Evolutionary conservation across 495 filamentous ascomycete genomes (phyloP), one percentile per base, ranked within the genome.

Genomic region (Hypoxylon crocopeplum): DNA sequence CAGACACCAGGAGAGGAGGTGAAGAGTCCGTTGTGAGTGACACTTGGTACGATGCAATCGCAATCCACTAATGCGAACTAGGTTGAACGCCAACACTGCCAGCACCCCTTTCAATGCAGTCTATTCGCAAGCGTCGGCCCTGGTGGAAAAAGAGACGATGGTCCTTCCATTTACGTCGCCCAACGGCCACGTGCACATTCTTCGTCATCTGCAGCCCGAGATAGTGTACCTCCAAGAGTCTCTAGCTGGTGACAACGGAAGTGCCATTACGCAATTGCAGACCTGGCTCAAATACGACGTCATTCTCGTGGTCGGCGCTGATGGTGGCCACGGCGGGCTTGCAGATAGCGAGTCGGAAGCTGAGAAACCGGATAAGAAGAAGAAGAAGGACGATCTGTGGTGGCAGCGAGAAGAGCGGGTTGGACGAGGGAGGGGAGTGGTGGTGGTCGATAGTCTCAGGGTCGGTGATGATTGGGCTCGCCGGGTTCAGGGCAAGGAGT

Each of bases 261-360:
- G 84, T 38, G 76, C 83, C 6, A 82, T 90, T 17, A 84, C 83
- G 5, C 82, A 87, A 50, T 83, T 92, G n/a, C 84, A 89, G 56
- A 86, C 84, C 1, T 97, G 92, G 92, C 86, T 96, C 17, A 81
- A 90, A 22, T 88, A 92, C 65, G 86, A 91, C 37, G 80, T 96
- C 21, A 82, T 96, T 20, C 70, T 84, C 41, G 88, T 96, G 2
- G 89, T 96, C 16, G 92, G 91, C 5, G 89, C 88, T 47, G 90
- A 92, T 54, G 87, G 87, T 56, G 92, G 89, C 13, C 85, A 90
- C 24, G 91, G 91, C 19, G 92, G 91, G 0, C 79, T 97, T 30
- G 90, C 92, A 1, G 93, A 97, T 69, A 96, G 91, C 55, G 92
- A 96, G 53, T 92, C 92, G 25, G 92, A 97, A 69, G 73, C 77